Conservation (phyloP, 495 filamentous ascomycete species). For the Elaphomyces granulatus region DNA sequence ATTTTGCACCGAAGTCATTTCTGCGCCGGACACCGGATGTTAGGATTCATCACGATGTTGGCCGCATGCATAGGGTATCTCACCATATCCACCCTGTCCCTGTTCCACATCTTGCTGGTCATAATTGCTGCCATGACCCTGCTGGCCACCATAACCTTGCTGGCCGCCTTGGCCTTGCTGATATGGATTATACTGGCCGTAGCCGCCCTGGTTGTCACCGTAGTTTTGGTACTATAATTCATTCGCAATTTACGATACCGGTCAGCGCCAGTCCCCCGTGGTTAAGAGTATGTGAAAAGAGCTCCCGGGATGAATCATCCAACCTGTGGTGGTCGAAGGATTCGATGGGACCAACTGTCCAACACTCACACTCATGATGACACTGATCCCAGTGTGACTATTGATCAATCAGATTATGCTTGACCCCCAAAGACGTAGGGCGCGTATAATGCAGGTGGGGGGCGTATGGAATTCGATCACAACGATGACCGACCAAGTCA, state of each 20-base stretch:
- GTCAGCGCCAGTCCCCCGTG: no score
- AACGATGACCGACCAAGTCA: neutral
- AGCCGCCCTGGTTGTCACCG: conserved; percentile 26
- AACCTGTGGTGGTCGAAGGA: neutral
- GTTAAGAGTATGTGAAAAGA: no score
- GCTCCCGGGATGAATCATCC: no score
- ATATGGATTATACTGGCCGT: conserved; percentile 52
- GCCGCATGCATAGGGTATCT: conserved; percentile 8
- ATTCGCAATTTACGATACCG: neutral
- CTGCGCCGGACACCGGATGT: conserved; percentile 30
- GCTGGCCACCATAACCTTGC: conserved; percentile 26
- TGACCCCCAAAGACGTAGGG: neutral
- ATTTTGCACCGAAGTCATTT: conserved; percentile 49
- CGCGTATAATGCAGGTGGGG: neutral
- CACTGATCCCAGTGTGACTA: neutral
- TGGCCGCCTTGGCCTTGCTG: conserved; percentile 17
- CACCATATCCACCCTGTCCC: conserved; percentile 30
- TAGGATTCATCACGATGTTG: conserved; percentile 9
- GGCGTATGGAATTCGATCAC: neutral
- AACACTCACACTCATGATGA: neutral
- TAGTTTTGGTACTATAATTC: conserved; percentile 20
- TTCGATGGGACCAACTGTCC: neutral
- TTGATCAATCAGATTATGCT: neutral
- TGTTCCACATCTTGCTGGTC: conserved; percentile 15
- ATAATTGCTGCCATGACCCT: conserved; percentile 27